Percentiles rank a stretch among this genome's conserved stretches.
Evolutionary conservation across 2,329 filamentous ascomycete genomes (phyloP).

Genomic region (Trichoderma breve): DNA sequence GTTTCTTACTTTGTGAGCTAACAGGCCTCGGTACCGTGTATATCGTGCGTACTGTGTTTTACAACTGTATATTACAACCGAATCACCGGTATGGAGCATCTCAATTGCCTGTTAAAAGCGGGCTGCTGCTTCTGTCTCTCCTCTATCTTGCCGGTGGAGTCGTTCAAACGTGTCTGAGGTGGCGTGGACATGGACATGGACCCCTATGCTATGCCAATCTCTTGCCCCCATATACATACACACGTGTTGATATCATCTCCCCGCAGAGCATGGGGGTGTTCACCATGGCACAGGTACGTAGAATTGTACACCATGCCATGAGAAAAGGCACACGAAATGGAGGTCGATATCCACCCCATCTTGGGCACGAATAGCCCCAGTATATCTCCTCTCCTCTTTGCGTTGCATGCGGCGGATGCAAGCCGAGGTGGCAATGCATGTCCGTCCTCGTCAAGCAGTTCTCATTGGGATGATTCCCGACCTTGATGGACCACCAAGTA

Average conservation of each 20-base stretch:
- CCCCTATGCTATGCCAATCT: neutral
- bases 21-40: neutral
- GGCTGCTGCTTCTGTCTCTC: neutral
- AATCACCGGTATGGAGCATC: neutral
- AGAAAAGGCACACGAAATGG: neutral
- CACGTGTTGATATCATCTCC: neutral
- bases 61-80: neutral
- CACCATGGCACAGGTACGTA: neutral
- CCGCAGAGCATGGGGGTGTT: neutral
- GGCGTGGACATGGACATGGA: neutral
- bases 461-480: neutral
- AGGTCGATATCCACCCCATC: neutral
- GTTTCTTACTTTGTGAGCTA: neutral
- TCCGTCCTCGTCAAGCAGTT: neutral
- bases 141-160: neutral
- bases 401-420: neutral
- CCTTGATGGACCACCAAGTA: neutral
- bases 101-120: neutral
- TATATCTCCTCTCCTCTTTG: neutral
- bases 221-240: neutral
- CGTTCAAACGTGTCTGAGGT: neutral
- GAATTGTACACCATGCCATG: neutral
- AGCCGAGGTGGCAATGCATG: slow-evolving; percentile 11
- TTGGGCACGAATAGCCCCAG: slow-evolving; percentile 2
- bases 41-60: neutral